Base-by-base conservation (phyloP, 225 moss, liverwort and hornwort genomes). In the Neckera pumila region DNA sequence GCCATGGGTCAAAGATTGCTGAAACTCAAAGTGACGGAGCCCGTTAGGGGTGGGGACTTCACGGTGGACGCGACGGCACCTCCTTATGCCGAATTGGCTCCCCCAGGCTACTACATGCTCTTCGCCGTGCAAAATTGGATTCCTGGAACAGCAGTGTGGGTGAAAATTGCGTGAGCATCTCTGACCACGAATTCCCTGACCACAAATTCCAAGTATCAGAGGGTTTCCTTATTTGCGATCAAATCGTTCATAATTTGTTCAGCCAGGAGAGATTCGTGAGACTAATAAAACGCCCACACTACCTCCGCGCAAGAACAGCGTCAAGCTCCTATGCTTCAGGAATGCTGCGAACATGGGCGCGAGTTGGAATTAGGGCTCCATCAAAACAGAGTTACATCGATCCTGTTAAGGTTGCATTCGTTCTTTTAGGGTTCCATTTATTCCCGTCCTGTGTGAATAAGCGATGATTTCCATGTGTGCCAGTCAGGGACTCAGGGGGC, bases 71-170 rank as follows among this genome's bases (percentile, higher is more conserved):
- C 89, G 43, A 85, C 92, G 27, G 92, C 97, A 47, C 98, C 98
- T 79, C 88, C 92, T 14, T 91, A 63, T 40, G 86, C 89, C 27
- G 89, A 89, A n/a, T 19, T 94, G 65, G 96, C 96, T 61, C 98
- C 98, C 76, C 80, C 96, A 0, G 93, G 95, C 22, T 98, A 95
- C 86, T 97, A 98, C 89, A 94, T 98, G 97, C 94, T 98, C 47
- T 97, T 95, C 84, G 90, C 97, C 34, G 93, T 96, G 58, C 92
- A 97, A 36, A 65, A 93, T 85, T 95, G 95, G 88, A 95, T 94
- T 60, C 96, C 98, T 8, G 95, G 98, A 76, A 89, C 82, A 9
- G 96, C 92, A 12, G 88, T 85, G 10, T 98, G 98, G 98, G 92
- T 96, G 42, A 91, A 84, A 47, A 88, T 93, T 11, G 80, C 49